These are phyloP conservation scores for Vitis labrusca DNA, from an alignment of 164 flowering plant species.

Conservation along the genomic window DNA sequence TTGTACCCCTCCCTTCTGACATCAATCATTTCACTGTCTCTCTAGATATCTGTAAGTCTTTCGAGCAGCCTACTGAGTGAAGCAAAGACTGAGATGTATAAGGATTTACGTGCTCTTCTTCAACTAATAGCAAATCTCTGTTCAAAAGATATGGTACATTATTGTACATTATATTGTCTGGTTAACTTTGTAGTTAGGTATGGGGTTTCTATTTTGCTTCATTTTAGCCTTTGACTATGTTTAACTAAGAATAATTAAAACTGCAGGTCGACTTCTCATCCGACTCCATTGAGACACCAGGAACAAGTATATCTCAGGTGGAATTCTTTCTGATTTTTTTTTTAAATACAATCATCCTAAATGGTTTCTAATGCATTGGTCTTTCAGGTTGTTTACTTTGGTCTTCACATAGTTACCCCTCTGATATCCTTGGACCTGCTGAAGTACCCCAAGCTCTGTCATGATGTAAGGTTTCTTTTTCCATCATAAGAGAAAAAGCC, in stretches of 20 bases:
- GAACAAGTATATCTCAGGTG: slow-evolving; percentile 78
- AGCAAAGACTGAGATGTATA: slow-evolving; percentile 78
- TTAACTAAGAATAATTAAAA: not conserved
- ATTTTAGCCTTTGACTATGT: not conserved
- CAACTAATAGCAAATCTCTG: slow-evolving; percentile 84
- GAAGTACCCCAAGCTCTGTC: slow-evolving; percentile 92
- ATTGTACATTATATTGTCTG: not conserved
- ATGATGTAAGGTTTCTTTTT: slow-evolving; percentile 56
- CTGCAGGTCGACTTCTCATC: slow-evolving; percentile 87
- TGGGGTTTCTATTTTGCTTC: not conserved
- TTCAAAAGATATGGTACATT: slow-evolving; percentile 82
- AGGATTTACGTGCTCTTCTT: slow-evolving; percentile 88
- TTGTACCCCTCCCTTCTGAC: not conserved
- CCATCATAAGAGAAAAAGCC: not conserved
- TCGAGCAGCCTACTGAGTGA: slow-evolving; percentile 81
- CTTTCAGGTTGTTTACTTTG: slow-evolving; percentile 81
- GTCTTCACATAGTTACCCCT: slow-evolving; percentile 88
- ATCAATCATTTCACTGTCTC: slow-evolving; percentile 6
- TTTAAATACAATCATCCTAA: not conserved
- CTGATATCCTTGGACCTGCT: slow-evolving; percentile 81
- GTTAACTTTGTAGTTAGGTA: not conserved
- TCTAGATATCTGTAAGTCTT: slow-evolving; percentile 68
- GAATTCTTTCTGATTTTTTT: not conserved
- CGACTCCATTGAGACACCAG: slow-evolving; percentile 48
- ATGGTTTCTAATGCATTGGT: slow-evolving; percentile 6